Base-by-base conservation (phyloP, 768 basidiomycete genomes). In the Termitomyces sp. region DNA sequence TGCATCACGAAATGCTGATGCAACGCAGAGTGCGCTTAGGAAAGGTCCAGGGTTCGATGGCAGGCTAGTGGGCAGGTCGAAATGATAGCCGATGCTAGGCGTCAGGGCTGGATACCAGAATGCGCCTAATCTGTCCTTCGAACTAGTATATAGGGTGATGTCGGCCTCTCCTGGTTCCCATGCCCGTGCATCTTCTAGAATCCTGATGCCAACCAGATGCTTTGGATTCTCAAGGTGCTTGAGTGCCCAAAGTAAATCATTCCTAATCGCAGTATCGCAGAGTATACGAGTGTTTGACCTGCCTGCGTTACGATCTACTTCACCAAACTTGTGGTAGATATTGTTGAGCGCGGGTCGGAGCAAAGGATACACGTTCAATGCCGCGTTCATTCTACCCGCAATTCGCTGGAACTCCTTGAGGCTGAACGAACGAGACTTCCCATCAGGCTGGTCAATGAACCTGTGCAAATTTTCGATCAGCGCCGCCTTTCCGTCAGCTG, bases 281-380 rank as follows among this genome's bases (percentile, higher is more conserved):
- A n/a, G 9, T 41, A 41, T 48, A 16, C 33, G 47, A 1, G 26
- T 3, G 28, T n/a, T 23, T 3, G 52, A 13, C 10, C 30, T 18
- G 4, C 12, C 7, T 1, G 16, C 28, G 12, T 18, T 41, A n/a
- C 38, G 52, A 53, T 53, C 26, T 30, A 30, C n/a, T n/a, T 53
- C 26, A 6, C n/a, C n/a, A 5, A 57, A 30, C 16, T 40, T 49
- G n/a, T 20, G 32, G 20, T 20, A 48, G 40, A 59, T 26, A n/a
- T 54, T 59, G 3, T 38, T 41, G 1, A 59, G 47, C 0, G 28
- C 36, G 1, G 53, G 58, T 38, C 47, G 58, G 20, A 59, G 58
- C 5, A 59, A 47, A 26, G 53, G 53, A 44, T 43, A 59, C 12
- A 59, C 46, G 30, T 59, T 55, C 28, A 59, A 30, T 16, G 58